phyloP scores from a whole-genome alignment of 2,329 filamentous ascomycete species.

The Ceratocystis alfenasii region DNA sequence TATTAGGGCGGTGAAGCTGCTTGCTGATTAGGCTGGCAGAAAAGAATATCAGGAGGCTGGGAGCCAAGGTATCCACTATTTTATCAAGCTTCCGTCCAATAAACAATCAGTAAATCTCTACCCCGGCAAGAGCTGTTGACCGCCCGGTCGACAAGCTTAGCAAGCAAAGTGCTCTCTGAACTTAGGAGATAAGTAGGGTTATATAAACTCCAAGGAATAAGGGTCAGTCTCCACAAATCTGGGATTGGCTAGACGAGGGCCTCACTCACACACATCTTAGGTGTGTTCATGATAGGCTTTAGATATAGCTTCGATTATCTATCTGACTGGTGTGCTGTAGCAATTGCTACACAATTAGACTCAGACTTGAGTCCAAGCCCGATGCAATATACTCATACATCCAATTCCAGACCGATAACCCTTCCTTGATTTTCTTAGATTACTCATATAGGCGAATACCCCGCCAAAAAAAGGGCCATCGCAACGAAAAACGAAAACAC shows the following conservation, averaged over 20 bases:
- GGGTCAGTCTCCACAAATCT: neutral
- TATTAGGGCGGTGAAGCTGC: neutral
- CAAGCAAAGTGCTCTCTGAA: neutral
- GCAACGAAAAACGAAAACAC: conserved; percentile 2
- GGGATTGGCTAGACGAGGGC: neutral
- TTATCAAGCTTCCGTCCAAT: neutral
- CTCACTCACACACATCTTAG: neutral
- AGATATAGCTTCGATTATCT: neutral
- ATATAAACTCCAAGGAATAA: neutral
- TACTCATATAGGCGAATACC: neutral
- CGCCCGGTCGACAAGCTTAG: neutral
- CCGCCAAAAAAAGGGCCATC: neutral
- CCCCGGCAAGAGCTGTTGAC: neutral
- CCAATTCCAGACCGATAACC: neutral
- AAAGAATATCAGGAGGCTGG: neutral
- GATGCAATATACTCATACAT: neutral
- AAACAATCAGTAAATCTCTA: no score
- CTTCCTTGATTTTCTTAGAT: neutral
- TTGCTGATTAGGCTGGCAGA: conserved; percentile 12
- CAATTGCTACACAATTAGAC: no score
- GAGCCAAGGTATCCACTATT: no score
- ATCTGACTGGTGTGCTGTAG: neutral
- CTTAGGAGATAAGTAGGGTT: neutral
- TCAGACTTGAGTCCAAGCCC: neutral
- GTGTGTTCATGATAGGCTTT: neutral